Conservation (phyloP, 345 rosid species). For the Capsella bursapastoris region DNA sequence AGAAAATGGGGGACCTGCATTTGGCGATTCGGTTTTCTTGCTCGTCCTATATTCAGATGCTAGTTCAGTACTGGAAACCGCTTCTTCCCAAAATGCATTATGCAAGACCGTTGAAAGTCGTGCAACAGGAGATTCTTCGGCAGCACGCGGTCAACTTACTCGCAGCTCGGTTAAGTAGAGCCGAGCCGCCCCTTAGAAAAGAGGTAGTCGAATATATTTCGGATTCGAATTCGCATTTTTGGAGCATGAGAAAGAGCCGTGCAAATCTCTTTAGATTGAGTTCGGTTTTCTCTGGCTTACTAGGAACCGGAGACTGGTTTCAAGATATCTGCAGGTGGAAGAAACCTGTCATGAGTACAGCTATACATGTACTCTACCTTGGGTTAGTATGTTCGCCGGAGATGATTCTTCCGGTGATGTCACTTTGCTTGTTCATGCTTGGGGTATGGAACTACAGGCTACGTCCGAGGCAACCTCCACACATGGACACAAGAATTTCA, state of each 20-base stretch:
- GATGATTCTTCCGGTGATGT: constrained; percentile 76
- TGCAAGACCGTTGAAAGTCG: constrained; percentile 63
- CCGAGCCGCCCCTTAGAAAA: constrained; percentile 87
- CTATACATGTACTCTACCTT: constrained; percentile 64
- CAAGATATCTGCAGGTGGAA: constrained; percentile 90
- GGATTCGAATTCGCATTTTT: constrained; percentile 82
- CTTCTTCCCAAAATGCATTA: constrained; percentile 95
- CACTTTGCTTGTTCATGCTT: constrained; percentile 72
- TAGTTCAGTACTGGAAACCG: constrained; percentile 66
- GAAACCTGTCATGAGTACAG: constrained; percentile 63
- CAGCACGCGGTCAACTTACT: constrained; percentile 79
- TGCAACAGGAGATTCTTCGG: constrained; percentile 80
- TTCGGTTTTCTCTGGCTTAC: constrained; percentile 64
- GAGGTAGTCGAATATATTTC: constrained; percentile 93
- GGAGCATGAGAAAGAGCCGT: constrained; percentile 98
- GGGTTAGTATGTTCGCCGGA: constrained; percentile 79
- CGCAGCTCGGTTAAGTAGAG: constrained; percentile 74
- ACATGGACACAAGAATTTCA: constrained; percentile 85
- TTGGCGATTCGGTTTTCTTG: constrained; percentile 83
- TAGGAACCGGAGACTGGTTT: constrained; percentile 73
- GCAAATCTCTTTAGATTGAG: constrained; percentile 80
- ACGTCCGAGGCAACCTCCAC: constrained; percentile 86
- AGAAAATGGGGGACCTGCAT: constrained; percentile 93
- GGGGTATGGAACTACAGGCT: constrained; percentile 83
- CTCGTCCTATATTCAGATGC: constrained; percentile 64